Evolutionary conservation across 2,329 filamentous ascomycete genomes (phyloP).

Genomic region (Neofusicoccum ribis): DNA sequence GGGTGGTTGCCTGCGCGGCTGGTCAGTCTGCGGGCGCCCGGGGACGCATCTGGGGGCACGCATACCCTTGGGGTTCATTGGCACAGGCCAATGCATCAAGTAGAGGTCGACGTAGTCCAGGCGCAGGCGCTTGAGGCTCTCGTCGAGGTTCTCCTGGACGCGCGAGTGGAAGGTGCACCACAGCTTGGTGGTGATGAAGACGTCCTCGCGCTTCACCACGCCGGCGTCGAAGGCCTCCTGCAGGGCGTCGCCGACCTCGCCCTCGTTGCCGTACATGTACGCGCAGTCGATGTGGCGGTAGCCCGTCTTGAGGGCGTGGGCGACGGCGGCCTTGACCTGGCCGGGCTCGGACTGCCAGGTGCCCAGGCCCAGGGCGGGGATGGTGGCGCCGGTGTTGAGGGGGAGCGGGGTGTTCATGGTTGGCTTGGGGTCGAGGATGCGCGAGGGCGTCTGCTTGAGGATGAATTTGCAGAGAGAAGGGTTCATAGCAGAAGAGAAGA

Average conservation of each 20-base stretch:
- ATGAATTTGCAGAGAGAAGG: conserved; percentile 42
- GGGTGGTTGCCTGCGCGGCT: conserved; percentile 61
- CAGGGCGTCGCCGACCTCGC: conserved; percentile 73
- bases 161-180: conserved; percentile 78
- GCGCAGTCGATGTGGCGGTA: conserved; percentile 60
- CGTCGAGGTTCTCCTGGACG: conserved; percentile 68
- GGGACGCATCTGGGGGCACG: conserved; percentile 7
- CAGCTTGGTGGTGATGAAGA: conserved; percentile 89
- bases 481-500: conserved; percentile 33
- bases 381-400: conserved; percentile 43
- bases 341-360: conserved; percentile 45
- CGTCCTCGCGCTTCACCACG: conserved; percentile 77
- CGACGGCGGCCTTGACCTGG: conserved; percentile 49
- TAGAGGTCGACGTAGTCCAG: conserved; percentile 81
- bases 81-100: conserved; percentile 80
- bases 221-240: conserved; percentile 78
- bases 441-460: conserved; percentile 37
- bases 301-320: conserved; percentile 50
- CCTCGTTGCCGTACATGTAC: conserved; percentile 77
- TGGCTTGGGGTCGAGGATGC: conserved; percentile 39
- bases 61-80: conserved; percentile 73
- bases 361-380: conserved; percentile 40
- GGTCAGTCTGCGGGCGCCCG: conserved; percentile 20
- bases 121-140: conserved; percentile 71
- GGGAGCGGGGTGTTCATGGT: conserved; percentile 41